Base-by-base conservation (phyloP, 148 eudicot species). In the Cornus controversa region DNA sequence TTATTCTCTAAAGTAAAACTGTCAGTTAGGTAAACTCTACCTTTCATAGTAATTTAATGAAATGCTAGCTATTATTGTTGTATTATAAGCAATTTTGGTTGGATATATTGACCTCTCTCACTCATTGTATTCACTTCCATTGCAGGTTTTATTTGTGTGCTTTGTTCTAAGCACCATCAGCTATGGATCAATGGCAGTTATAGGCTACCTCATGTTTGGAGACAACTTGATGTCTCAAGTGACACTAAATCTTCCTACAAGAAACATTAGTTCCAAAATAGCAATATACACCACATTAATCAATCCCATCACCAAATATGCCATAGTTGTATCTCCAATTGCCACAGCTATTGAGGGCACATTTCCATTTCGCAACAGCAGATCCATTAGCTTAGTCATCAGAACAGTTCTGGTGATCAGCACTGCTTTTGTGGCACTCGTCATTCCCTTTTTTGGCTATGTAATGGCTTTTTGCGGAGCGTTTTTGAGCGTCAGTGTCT, bases 381-480 rank as follows among this genome's bases (percentile, higher is more conserved):
- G 75, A 28, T 31, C 34, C 6, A 80, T 86, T 27, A 87, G 83
- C 29, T 69, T 82, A 13, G 34, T 87, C 20, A 76, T 87, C 20
- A 82, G 92, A 76, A 92, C 92, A 4, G 18, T 25, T 40, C 63
- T 94, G 31, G 88, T 94, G 47, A 75, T 80, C 16, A 87, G 91
- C 77, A 90, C 91, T 3, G 84, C 83, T 1, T 70, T 92, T 4
- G 87, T 92, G 34, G 95, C 97, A 0, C 28, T 89, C 8, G 16
- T 69, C 4, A 36, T 94, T 10, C 97, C 94, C 5, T 92, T 90
- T 69, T 92, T 94, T 13, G 98, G 92, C 16, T 80, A 88, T 24
- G 85, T 94, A 0, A 88, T 92, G 97, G 87, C 91, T 0, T 86
- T 92, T 22, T 89, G 80, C 0, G 94, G 94, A 5, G 88, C 94